Percentiles rank a stretch among this genome's conserved stretches.
phyloP scores from a whole-genome alignment of 495 filamentous ascomycete species.

The Articulospora tetracladia region DNA sequence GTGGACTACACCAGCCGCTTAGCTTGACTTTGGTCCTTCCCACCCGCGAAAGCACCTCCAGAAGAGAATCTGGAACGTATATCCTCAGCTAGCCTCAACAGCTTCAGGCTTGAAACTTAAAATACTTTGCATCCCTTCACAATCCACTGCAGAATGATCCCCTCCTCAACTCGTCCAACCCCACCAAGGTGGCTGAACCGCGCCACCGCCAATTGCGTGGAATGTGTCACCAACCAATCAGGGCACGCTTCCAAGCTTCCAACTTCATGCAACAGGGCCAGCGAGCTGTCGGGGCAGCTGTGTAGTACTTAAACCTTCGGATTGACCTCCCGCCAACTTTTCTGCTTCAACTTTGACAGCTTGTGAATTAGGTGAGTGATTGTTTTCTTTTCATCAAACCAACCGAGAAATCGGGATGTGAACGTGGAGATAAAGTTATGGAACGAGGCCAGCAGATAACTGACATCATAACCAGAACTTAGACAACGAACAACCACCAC shows the following conservation, averaged over 20 bases:
- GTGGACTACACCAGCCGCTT: no score
- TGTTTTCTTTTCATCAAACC: no score
- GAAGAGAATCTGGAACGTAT: no score
- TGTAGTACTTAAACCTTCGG: not conserved
- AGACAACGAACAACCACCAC: not conserved
- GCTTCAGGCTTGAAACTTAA: no score
- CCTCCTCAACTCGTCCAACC: no score
- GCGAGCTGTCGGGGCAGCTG: not conserved
- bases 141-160: no score
- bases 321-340: not conserved
- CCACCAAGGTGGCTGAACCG: not conserved
- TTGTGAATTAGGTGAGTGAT: no score
- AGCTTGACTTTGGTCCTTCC: no score
- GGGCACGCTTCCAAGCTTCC: not conserved
- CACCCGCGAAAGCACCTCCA: no score
- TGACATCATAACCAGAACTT: not conserved
- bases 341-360: not conserved
- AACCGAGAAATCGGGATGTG: not conserved
- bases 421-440: not conserved
- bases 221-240: not conserved
- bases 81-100: no score
- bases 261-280: not conserved
- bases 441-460: not conserved
- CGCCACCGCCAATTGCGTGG: constrained; percentile 5
- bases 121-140: no score